Conservation (phyloP, 371 early-diverging fungal species). For the Neoconidiobolus thromboides region DNA sequence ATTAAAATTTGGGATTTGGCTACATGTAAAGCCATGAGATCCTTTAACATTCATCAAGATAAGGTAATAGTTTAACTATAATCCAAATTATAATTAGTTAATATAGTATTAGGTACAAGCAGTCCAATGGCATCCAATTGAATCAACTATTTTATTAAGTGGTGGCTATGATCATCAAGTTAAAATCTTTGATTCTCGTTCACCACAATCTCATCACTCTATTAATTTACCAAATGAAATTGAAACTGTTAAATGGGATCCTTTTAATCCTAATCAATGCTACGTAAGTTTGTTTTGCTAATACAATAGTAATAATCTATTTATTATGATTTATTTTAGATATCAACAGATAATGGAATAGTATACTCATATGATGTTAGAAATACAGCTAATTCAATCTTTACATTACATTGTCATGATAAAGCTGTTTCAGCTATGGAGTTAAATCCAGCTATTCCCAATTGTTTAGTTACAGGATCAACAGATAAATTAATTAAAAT, state of each 20-base stretch:
- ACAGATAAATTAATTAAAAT: slow-evolving; percentile 78
- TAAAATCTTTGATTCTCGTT: slow-evolving; percentile 69
- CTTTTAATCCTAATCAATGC: slow-evolving; percentile 48
- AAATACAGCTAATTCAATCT: slow-evolving; percentile 22
- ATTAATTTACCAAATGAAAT: slow-evolving; percentile 68
- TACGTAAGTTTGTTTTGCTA: slow-evolving; percentile 7
- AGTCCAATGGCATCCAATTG: slow-evolving; percentile 75
- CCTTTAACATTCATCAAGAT: slow-evolving; percentile 66
- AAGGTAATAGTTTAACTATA: slow-evolving; percentile 30
- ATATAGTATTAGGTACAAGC: slow-evolving; percentile 33
- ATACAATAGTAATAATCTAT: slow-evolving; percentile 5
- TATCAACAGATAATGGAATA: slow-evolving; percentile 69
- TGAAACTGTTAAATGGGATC: slow-evolving; percentile 80
- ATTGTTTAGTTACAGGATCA: slow-evolving; percentile 80
- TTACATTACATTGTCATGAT: slow-evolving; percentile 83
- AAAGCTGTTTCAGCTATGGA: slow-evolving; percentile 72
- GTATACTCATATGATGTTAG: slow-evolving; percentile 80
- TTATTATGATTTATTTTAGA: slow-evolving; percentile 23
- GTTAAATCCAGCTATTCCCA: slow-evolving; percentile 48
- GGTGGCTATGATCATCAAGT: slow-evolving; percentile 80
- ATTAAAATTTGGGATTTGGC: slow-evolving; percentile 91
- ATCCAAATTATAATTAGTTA: slow-evolving; percentile 1
- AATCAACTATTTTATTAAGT: slow-evolving; percentile 64
- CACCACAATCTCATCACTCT: slow-evolving; percentile 35
- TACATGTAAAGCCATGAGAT: slow-evolving; percentile 40